Base-by-base conservation (phyloP, 129 eudicot species). In the Saussurea involucrata region DNA sequence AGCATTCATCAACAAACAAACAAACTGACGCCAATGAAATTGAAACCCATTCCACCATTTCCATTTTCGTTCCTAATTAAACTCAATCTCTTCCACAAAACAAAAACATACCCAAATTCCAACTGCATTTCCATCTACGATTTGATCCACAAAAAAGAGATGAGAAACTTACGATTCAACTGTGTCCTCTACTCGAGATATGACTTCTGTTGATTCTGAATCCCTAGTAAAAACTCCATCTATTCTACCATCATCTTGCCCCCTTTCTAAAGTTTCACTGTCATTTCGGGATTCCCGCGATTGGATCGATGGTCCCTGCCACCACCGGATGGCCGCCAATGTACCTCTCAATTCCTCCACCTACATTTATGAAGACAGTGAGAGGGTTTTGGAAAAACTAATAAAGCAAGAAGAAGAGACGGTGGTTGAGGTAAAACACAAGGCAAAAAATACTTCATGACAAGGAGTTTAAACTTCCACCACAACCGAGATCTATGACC, bases 361-460 rank as follows among this genome's bases (percentile, higher is more conserved):
- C 86, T 72, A 78, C 66, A 24, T 81, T 73, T 73, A 76, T 75
- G 72, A 83, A 76, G 98, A 91, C 77, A 91, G 97, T 66, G 91
- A 95, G 70, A 89, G 66, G 37, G 92, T 89, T 66, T 75, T 89
- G 58, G 96, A 89, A 64, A 95, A 80, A 72, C 53, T 95, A 83
- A 81, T 86, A 79, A 92, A 86, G 76, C 81, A 83, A 46, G 94
- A 95, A 78, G 88, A 86, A 71, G 91, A 83, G 32, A 79, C 92
- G 94, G 75, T 71, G 78, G 73, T 78, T 71, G 90, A 91, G 76
- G 96, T 95, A 17, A 95, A 94, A 68, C 85, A 89, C 69, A 86
- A 88, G 71, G 97, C 98, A 17, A 95, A 95, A 76, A 94, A 91
- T n/a, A 71, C 92, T 92, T 63, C 97, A 91, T 74, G 97, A 95